A percentile compares a stretch with the other conserved stretches of the same genome.
These are phyloP conservation scores for Neofusicoccum laricinum DNA, from an alignment of 2,329 filamentous ascomycete species.

Conservation along the genomic window DNA sequence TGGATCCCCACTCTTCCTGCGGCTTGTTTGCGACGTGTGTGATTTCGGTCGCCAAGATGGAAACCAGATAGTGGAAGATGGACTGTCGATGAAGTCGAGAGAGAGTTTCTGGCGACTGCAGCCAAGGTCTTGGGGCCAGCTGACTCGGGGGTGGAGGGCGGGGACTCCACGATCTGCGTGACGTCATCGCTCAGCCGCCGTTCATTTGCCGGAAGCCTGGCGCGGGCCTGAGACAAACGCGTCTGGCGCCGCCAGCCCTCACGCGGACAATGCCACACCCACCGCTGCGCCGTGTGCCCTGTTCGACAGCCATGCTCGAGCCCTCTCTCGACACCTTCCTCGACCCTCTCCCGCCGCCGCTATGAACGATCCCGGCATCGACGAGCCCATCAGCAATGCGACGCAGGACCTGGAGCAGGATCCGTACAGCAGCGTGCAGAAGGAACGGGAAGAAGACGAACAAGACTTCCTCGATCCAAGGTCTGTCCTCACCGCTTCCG, in stretches of 20 bases:
- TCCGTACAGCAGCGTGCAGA: slow-evolving; percentile 28
- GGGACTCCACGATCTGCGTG: not conserved
- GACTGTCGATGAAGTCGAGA: not conserved
- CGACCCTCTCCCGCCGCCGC: not conserved
- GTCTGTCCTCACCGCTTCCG: slow-evolving; percentile 21
- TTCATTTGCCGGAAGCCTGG: not conserved
- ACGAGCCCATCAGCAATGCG: slow-evolving; percentile 47
- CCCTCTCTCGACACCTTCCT: too few species aligned
- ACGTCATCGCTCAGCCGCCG: slow-evolving; percentile 7
- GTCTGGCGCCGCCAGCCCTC: not conserved
- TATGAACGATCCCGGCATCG: slow-evolving; percentile 55
- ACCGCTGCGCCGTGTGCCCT: not conserved
- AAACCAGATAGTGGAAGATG: not conserved
- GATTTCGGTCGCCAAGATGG: too few species aligned
- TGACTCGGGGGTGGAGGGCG: not conserved
- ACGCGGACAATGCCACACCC: not conserved
- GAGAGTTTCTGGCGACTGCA: not conserved
- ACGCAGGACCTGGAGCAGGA: slow-evolving; percentile 45
- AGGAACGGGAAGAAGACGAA: slow-evolving; percentile 40
- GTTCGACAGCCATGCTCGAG: not conserved
- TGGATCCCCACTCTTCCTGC: too few species aligned
- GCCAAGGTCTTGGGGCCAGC: not conserved
- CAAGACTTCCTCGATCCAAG: slow-evolving; percentile 44
- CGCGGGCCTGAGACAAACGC: not conserved
- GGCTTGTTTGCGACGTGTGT: too few species aligned